phyloP scores from a whole-genome alignment of 2,329 filamentous ascomycete species.

The Hymenoscyphus infarciens region DNA sequence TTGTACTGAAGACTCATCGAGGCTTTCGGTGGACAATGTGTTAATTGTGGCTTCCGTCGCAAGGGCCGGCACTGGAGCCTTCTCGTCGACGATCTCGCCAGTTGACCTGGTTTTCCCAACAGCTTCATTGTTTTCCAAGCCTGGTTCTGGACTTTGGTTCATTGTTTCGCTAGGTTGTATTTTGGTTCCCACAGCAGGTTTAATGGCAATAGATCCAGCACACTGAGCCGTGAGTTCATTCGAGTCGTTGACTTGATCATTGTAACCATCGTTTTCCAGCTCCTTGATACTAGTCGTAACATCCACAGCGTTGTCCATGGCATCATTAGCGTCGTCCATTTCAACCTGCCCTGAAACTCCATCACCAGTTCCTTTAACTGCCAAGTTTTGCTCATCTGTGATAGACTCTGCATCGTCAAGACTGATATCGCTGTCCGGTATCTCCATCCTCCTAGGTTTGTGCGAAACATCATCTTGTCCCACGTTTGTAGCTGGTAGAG shows the following conservation, averaged over 20 bases:
- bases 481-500: neutral
- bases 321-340: neutral
- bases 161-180: neutral
- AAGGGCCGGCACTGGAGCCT: neutral
- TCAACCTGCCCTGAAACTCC: neutral
- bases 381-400: neutral
- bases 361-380: neutral
- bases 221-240: neutral
- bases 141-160: neutral
- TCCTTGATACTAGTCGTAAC: neutral
- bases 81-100: no score
- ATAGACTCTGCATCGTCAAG: neutral
- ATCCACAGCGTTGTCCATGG: neutral
- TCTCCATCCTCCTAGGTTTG: neutral
- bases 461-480: neutral
- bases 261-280: neutral
- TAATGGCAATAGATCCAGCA: neutral
- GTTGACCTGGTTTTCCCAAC: neutral
- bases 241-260: neutral
- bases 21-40: neutral
- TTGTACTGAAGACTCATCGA: neutral
- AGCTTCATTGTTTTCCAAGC: neutral
- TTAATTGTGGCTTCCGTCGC: neutral
- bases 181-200: neutral
- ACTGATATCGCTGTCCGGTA: conserved; percentile 2